A percentile compares a stretch with the other conserved stretches of the same genome.
These are phyloP conservation scores for Diutina mesorugosa DNA, from an alignment of 1,139 yeast genomes.

Conservation along the genomic window DNA sequence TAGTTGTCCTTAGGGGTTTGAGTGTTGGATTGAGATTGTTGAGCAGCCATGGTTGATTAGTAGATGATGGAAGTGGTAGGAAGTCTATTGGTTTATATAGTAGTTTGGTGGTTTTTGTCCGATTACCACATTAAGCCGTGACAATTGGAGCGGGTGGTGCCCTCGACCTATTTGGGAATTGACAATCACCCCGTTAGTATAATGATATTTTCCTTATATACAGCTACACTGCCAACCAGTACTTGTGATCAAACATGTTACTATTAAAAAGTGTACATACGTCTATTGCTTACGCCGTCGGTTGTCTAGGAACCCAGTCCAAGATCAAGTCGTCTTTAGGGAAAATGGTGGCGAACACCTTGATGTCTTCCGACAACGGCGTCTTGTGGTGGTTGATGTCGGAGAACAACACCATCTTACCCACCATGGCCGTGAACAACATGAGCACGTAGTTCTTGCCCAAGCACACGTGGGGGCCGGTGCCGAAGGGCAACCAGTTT, in stretches of 20 bases:
- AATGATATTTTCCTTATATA: too few relatives aligned
- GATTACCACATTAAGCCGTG: too few relatives aligned
- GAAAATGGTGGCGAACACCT: constrained; percentile 95
- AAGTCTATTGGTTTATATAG: too few relatives aligned
- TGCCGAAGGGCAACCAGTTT: constrained; percentile 94
- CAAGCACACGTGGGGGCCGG: constrained; percentile 92
- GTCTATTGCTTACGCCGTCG: constrained; percentile 8
- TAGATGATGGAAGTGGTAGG: too few relatives aligned
- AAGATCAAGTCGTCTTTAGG: constrained; percentile 89
- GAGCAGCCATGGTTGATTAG: too few relatives aligned
- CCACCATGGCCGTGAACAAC: constrained; percentile 80
- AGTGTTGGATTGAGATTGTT: too few relatives aligned
- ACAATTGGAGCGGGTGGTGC: too few relatives aligned
- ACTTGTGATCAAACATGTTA: not conserved
- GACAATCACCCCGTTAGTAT: too few relatives aligned
- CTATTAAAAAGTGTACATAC: not conserved
- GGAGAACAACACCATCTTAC: constrained; percentile 70
- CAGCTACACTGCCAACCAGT: too few relatives aligned
- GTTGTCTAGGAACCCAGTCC: constrained; percentile 57
- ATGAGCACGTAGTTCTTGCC: constrained; percentile 91
- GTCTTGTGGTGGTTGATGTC: constrained; percentile 79
- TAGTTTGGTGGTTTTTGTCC: too few relatives aligned
- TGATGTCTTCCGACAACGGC: constrained; percentile 74
- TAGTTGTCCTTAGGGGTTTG: too few relatives aligned
- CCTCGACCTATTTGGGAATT: too few relatives aligned